A percentile compares a stretch with the other conserved stretches of the same genome.
Evolutionary conservation across 352 stramenopile species (phyloP).

Genomic region (Phytophthora sp.): DNA sequence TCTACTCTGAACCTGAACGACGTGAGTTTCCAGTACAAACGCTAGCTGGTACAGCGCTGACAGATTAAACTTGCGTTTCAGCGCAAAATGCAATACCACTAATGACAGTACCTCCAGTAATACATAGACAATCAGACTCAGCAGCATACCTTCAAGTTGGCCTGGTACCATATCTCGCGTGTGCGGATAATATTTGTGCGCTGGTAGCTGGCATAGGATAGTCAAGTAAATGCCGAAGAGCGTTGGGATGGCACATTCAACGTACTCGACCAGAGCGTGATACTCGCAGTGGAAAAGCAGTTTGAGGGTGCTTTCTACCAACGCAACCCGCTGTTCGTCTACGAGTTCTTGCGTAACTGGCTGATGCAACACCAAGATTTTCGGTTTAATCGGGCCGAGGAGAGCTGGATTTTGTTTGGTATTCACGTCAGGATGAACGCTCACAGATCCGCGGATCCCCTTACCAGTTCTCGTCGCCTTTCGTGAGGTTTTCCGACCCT

Average conservation of each 20-base stretch:
- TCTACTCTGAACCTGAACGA: constrained; percentile 25
- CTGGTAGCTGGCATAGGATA: constrained; percentile 22
- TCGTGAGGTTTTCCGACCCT: no score
- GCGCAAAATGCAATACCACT: constrained; percentile 20
- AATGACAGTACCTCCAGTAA: constrained; percentile 19
- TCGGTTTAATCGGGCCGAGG: not conserved
- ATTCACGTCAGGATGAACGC: no score
- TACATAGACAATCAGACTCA: constrained; percentile 22
- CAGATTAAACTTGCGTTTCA: constrained; percentile 25
- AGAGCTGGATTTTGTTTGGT: no score
- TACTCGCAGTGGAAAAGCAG: constrained; percentile 42
- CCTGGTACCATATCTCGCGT: constrained; percentile 19
- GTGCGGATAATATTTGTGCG: constrained; percentile 28
- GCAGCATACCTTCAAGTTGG: constrained; percentile 13
- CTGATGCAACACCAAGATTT: no score
- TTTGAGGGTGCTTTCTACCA: constrained; percentile 20
- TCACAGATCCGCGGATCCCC: no score
- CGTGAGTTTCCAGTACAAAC: constrained; percentile 36
- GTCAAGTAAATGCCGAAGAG: constrained; percentile 28
- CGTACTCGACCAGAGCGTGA: constrained; percentile 29
- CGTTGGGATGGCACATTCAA: constrained; percentile 33
- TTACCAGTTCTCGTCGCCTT: no score
- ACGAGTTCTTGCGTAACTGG: no score
- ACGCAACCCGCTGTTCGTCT: no score
- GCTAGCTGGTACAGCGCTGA: constrained; percentile 30